Base-by-base conservation (phyloP, 768 basidiomycete species). In the Naganishia vishniacii region DNA sequence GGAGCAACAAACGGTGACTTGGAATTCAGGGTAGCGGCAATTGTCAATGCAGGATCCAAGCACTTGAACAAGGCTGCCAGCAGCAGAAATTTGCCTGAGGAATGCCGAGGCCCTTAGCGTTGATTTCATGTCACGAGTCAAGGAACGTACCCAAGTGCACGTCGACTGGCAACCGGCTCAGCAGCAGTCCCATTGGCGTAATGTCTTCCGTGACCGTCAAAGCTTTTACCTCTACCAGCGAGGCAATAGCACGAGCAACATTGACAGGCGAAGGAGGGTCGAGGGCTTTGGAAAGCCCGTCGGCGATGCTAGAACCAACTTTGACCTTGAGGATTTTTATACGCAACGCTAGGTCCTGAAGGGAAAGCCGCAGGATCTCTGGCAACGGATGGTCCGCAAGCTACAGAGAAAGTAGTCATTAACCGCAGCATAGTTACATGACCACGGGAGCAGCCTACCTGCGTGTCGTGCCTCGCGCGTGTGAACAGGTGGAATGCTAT, bases 401-500 rank as follows among this genome's bases (percentile, higher is more conserved):
- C 91, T 94, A 67, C 12, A 9, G 42, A 63, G 16, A n/a, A 9
- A 42, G 29, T 31, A 44, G 48, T 32, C 20, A 47, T 16, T 12
- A 23, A 25, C 37, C 12, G 26, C 15, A n/a, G 2, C 32, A 34
- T 7, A 20, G 31, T 37, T 9, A 18, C 16, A 18, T 29, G 48
- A 11, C 7, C 26, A 46, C 45, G 37, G 2, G n/a, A 15, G 28
- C 2, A 26, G 83, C 75, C 37, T 44, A 80, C 89, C 79, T 85
- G 83, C 9, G 83, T 87, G 69, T 97, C 93, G 71, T 92, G 87
- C 42, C 90, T 82, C 42, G 82, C 78, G 77, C 87, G 91, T 0
- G 92, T 94, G 80, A 97, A 99, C 2, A 99, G 82, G 76, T 98
- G 95, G 79, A 94, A 99, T 70, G 91, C 93, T 37, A 97, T 75